Evolutionary conservation across 768 basidiomycete species (phyloP).

Genomic region (Amanita fuliginea): DNA sequence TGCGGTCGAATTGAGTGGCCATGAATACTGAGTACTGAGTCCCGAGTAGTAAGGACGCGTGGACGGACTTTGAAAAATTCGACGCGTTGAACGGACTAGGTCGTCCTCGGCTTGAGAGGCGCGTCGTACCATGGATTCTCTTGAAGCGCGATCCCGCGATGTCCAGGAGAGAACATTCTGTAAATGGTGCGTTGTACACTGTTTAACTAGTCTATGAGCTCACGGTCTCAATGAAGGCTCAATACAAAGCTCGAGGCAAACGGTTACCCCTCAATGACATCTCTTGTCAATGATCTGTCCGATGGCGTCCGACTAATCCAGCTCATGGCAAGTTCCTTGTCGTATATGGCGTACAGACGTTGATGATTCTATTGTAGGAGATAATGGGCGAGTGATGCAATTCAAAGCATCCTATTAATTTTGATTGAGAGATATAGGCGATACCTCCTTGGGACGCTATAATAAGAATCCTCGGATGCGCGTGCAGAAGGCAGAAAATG

Average conservation of each 20-base stretch:
- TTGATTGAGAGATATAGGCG: slow-evolving; percentile 36
- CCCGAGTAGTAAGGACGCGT: slow-evolving; percentile 25
- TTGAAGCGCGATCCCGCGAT: slow-evolving; percentile 52
- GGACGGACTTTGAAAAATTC: slow-evolving; percentile 30
- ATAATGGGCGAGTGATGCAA: slow-evolving; percentile 73
- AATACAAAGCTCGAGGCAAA: slow-evolving; percentile 89
- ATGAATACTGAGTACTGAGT: slow-evolving; percentile 13
- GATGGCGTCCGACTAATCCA: slow-evolving; percentile 96
- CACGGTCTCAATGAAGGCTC: slow-evolving; percentile 44
- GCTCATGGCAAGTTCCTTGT: slow-evolving; percentile 57
- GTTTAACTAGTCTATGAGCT: slow-evolving; percentile 1
- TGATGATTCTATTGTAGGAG: slow-evolving; percentile 43
- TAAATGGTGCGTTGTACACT: slow-evolving; percentile 54
- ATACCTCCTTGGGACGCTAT: slow-evolving; percentile 89
- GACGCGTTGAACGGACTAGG: not conserved
- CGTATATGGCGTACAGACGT: not conserved
- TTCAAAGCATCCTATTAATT: not conserved
- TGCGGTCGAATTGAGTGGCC: slow-evolving; percentile 78
- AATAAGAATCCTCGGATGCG: slow-evolving; percentile 85
- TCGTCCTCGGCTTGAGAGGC: not conserved
- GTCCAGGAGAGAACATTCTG: slow-evolving; percentile 80
- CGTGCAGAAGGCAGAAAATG: slow-evolving; percentile 97
- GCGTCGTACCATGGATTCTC: slow-evolving; percentile 31
- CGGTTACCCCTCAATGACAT: slow-evolving; percentile 79
- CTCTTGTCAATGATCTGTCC: slow-evolving; percentile 82